phyloP scores from a whole-genome alignment of 768 basidiomycete species.

The Termitomyces sp. region DNA sequence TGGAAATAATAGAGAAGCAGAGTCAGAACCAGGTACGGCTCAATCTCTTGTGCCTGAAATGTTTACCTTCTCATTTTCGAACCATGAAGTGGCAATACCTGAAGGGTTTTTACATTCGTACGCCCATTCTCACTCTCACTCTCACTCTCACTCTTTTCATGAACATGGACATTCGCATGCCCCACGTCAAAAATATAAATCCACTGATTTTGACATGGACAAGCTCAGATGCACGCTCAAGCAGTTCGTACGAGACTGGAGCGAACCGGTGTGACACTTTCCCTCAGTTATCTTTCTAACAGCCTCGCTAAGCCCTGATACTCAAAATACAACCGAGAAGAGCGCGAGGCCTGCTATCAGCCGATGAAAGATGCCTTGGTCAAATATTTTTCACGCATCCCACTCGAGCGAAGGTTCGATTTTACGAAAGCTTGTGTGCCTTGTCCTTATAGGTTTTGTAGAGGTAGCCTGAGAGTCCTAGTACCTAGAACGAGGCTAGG shows the following conservation, averaged over 20 bases:
- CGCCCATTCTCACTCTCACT: slow-evolving; percentile 16
- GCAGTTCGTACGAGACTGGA: slow-evolving; percentile 94
- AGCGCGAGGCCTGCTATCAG: slow-evolving; percentile 76
- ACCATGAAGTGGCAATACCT: background rate
- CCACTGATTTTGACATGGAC: slow-evolving; percentile 80
- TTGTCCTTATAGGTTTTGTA: slow-evolving; percentile 13
- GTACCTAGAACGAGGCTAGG: slow-evolving; percentile 91
- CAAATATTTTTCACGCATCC: slow-evolving; percentile 55
- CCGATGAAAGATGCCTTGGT: slow-evolving; percentile 80
- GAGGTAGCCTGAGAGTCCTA: slow-evolving; percentile 65
- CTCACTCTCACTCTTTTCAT: slow-evolving; percentile 23
- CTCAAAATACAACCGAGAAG: slow-evolving; percentile 57
- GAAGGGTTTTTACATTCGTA: slow-evolving; percentile 5
- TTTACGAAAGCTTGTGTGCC: slow-evolving; percentile 1
- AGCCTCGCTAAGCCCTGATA: background rate
- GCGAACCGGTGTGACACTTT: slow-evolving; percentile 55
- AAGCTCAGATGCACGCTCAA: slow-evolving; percentile 90
- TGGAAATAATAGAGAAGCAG: slow-evolving; percentile 4
- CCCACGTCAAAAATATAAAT: slow-evolving; percentile 34
- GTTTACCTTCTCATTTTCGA: background rate
- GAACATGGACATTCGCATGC: slow-evolving; percentile 31
- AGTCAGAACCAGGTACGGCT: slow-evolving; percentile 5
- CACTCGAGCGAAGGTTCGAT: slow-evolving; percentile 49
- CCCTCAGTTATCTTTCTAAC: background rate
- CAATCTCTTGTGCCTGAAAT: background rate